A percentile compares a stretch with the other conserved stretches of the same genome.
These are phyloP conservation scores for Phytophthora agathidicida DNA, from an alignment of 352 stramenopile species.

Conservation along the genomic window DNA sequence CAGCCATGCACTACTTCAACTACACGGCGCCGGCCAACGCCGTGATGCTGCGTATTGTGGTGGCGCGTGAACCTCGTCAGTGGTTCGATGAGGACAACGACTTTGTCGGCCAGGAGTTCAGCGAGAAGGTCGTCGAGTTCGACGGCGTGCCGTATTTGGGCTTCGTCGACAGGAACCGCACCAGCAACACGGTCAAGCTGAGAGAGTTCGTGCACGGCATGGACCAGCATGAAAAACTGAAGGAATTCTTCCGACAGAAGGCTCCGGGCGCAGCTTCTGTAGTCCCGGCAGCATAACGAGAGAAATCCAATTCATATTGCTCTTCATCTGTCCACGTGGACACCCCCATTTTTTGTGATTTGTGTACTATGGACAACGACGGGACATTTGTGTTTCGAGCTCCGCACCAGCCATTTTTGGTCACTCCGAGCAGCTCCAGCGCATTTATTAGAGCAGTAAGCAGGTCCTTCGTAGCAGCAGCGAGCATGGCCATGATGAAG, in stretches of 20 bases:
- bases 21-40: conserved; percentile 61
- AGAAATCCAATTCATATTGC: no score
- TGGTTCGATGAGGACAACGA: conserved; percentile 85
- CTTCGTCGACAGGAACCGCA: conserved; percentile 50
- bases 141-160: conserved; percentile 73
- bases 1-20: conserved; percentile 81
- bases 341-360: no score
- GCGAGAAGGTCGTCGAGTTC: conserved; percentile 56
- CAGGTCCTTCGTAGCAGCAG: conserved; percentile 3
- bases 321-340: no score
- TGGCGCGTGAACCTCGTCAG: conserved; percentile 57
- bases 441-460: no score
- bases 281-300: conserved; percentile 13
- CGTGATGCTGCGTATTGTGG: conserved; percentile 61
- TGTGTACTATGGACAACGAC: no score
- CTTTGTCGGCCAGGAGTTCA: conserved; percentile 67
- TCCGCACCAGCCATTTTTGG: conserved; percentile 33
- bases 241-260: conserved; percentile 49
- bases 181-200: conserved; percentile 44
- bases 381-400: conserved; percentile 4
- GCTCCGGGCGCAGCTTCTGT: conserved; percentile 5
- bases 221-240: conserved; percentile 44
- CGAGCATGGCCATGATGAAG: conserved; percentile 50
- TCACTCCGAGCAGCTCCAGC: conserved; percentile 7
- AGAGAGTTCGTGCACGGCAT: conserved; percentile 56